Conservation (phyloP, 176 grass and related monocot genomes). For the Bromus sterilis region DNA sequence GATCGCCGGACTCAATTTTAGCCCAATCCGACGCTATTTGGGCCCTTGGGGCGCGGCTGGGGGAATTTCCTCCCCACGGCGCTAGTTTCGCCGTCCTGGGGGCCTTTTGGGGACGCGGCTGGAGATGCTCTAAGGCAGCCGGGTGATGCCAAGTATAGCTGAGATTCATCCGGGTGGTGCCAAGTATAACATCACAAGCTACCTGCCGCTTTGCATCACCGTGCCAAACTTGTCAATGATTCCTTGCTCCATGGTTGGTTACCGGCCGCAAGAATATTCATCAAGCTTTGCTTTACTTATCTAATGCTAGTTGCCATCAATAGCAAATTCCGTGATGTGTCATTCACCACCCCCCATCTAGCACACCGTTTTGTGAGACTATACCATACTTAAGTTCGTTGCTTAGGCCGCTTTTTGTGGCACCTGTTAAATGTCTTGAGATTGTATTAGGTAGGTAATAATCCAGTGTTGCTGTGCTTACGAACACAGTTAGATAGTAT, state of each 20-base stretch:
- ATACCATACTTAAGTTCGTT: background rate
- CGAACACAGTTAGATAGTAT: too few species aligned
- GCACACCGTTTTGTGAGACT: background rate
- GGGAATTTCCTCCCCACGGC: too few species aligned
- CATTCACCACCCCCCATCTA: background rate
- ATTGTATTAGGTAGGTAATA: background rate
- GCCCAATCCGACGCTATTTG: too few species aligned
- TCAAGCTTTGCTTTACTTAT: background rate
- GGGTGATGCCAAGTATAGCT: background rate
- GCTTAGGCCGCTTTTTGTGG: background rate
- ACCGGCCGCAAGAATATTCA: slow-evolving; percentile 18
- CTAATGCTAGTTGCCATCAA: background rate
- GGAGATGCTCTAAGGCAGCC: background rate
- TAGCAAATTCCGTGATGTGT: background rate
- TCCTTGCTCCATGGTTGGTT: background rate
- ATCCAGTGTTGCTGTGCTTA: background rate
- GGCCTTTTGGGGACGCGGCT: too few species aligned
- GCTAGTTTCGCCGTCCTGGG: too few species aligned
- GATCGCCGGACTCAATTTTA: too few species aligned
- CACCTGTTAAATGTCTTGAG: background rate
- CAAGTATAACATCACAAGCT: background rate
- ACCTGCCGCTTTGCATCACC: background rate
- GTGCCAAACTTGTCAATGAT: background rate
- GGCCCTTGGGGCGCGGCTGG: too few species aligned
- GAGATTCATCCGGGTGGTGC: background rate